Evolutionary conservation across 176 grass and related monocot species (phyloP), one percentile per base, ranked within the genome.

Genomic region (bread wheat (Triticum aestivum)): DNA sequence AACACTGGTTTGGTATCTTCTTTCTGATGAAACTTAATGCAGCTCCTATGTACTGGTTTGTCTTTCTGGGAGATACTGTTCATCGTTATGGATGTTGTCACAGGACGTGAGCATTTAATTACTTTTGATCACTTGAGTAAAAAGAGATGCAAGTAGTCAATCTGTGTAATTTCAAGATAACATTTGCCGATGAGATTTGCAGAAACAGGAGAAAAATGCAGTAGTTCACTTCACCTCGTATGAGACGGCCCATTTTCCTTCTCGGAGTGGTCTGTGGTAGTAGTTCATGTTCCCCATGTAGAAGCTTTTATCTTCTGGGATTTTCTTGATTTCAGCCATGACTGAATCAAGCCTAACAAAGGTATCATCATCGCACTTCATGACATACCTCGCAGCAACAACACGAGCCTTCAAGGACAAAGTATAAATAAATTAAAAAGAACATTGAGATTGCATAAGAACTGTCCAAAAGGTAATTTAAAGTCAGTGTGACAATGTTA

Each of bases 311-410:
- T 61, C 86, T 27, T 86, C 85, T 72, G 73, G 54, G 11, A 95
- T 87, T 89, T 91, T 95, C 52, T 77, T 87, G 23, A 93, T 63
- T 83, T 89, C 88, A 64, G 78, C 52, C 84, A 93, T 70, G 15
- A 95, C 84, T 15, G 94, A 85, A 87, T 92, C 87, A 72, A 91
- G 38, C 73, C 91, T 83, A 79, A 93, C 42, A 62, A 95, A 95
- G 2, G 94, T 95, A 65, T 95, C 94, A 81, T 95, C 94, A 4
- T 95, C 94, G 0, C 94, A 95, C 84, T 95, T 95, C 94, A 95
- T 93, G 79, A 95, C 39, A 38, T 93, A 91, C 52, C 88, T 88
- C 0, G 94, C 89, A 0, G 73, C 89, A 87, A 91, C 62, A 51
- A 88, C 79, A 82, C 18, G 81, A 44, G 87, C 89, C 91, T 95